phyloP scores from a whole-genome alignment of 495 filamentous ascomycete species.

The Pyrenopolyporus hunteri region DNA sequence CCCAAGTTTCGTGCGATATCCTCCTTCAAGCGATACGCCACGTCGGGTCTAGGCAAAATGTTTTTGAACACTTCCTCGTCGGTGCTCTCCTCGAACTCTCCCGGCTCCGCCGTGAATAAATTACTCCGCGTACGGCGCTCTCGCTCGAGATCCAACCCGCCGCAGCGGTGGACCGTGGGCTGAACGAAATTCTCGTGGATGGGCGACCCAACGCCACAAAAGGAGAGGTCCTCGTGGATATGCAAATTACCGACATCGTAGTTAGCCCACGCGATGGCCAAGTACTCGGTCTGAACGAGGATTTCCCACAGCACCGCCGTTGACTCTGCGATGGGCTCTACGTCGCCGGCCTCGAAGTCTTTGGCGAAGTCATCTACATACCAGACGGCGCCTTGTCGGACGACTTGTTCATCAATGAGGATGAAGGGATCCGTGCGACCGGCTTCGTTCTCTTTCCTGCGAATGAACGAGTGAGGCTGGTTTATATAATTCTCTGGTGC shows the following conservation, averaged over 20 bases:
- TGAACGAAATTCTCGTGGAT: too few species aligned
- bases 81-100: slow-evolving; percentile 25
- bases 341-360: slow-evolving; percentile 8
- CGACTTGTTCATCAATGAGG: slow-evolving; percentile 19
- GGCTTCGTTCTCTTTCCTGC: slow-evolving; percentile 18
- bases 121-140: not conserved
- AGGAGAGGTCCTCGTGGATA: too few species aligned
- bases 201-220: too few species aligned
- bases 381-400: slow-evolving; percentile 14
- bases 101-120: slow-evolving; percentile 10
- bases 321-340: not conserved
- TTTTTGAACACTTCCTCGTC: not conserved
- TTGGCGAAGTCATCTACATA: slow-evolving; percentile 19
- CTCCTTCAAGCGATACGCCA: slow-evolving; percentile 18
- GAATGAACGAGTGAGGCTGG: slow-evolving; percentile 33
- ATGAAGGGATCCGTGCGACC: slow-evolving; percentile 19
- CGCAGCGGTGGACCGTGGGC: not conserved
- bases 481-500: too few species aligned
- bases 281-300: too few species aligned
- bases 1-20: slow-evolving; percentile 13
- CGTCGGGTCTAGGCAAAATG: not conserved
- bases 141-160: slow-evolving; percentile 7
- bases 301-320: slow-evolving; percentile 27
- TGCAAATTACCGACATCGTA: too few species aligned
- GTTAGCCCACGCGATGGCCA: too few species aligned